Evolutionary conservation across 768 basidiomycete genomes (phyloP).

Genomic region (Naganishia friedmannii): DNA sequence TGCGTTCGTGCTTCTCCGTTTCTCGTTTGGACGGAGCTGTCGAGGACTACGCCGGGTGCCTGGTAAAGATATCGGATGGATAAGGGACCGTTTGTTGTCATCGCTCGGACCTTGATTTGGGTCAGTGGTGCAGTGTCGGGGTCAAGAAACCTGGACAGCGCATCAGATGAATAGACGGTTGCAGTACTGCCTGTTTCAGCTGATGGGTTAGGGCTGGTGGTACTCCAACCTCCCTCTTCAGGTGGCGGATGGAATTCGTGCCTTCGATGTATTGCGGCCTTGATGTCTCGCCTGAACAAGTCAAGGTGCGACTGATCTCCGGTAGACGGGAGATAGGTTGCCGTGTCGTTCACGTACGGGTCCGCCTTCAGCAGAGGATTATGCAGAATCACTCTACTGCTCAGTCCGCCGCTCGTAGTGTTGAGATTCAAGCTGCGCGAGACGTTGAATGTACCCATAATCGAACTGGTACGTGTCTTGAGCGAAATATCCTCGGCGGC

Average conservation of each 20-base stretch:
- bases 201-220: neutral
- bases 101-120: constrained; percentile 39
- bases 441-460: constrained; percentile 45
- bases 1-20: constrained; percentile 41
- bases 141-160: constrained; percentile 7
- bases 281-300: constrained; percentile 1
- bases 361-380: constrained; percentile 20
- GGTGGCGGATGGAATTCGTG: neutral
- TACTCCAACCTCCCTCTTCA: neutral
- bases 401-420: constrained; percentile 35
- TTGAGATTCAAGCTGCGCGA: constrained; percentile 42
- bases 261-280: neutral
- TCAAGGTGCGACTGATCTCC: constrained; percentile 12
- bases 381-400: constrained; percentile 32
- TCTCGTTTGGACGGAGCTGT: constrained; percentile 34
- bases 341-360: constrained; percentile 19
- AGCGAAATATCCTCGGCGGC: constrained; percentile 38
- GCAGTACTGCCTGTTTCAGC: neutral
- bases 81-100: constrained; percentile 43
- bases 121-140: constrained; percentile 27
- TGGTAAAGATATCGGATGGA: constrained; percentile 41
- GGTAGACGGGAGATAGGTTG: constrained; percentile 17
- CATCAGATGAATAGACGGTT: constrained; percentile 6
- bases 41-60: constrained; percentile 37
- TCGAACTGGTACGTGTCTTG: constrained; percentile 36